Evolutionary conservation across 2,329 filamentous ascomycete species (phyloP), one percentile per base, ranked within the genome.

Genomic region (Cladosporium oxysporum): DNA sequence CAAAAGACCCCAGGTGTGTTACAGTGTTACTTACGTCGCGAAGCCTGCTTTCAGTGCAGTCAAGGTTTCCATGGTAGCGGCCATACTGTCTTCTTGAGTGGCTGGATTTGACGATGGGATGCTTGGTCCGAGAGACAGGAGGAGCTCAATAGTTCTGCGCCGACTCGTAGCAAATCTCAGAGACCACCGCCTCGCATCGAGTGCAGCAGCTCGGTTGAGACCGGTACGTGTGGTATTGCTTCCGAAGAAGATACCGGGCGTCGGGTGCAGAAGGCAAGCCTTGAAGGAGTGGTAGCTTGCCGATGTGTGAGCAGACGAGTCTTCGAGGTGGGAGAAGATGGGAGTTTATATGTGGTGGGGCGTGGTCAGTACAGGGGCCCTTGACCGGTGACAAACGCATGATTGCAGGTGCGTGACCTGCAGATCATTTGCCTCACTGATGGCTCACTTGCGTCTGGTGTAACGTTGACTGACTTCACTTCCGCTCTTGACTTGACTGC

Each of bases 191-290:
- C 31, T 58, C 33, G 55, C 55, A 58, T 58, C 31, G 55, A 58
- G 55, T 37, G 55, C n/a, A 58, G 55, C 14, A 21, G 55, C 55
- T 41, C 33, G 8, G 55, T 2, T 41, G 55, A 41, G 23, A 18
- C 21, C 31, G 55, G 31, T 58, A 37, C 55, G 55, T 35, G 7
- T 58, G 33, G 55, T 41, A 58, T 11, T 58, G 23, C 55, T 41
- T 35, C 31, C 33, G 55, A 10, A 41, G 55, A 35, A 41, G 55
- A 41, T 37, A 41, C 14, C 55, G 31, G 31, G 60, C 71, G 64
- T 53, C 70, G 71, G 37, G 37, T 44, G 37, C 37, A 44, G 18
- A 44, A 10, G 5, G 7, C 37, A 44, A 44, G 37, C 37, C n/a
- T 6, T 44, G 37, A n/a, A 41, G 16, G 10, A n/a, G 16, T 44